These are phyloP conservation scores for Batrachochytrium dendrobatidis DNA, from an alignment of 371 early-diverging fungal genomes.

Conservation along the genomic window DNA sequence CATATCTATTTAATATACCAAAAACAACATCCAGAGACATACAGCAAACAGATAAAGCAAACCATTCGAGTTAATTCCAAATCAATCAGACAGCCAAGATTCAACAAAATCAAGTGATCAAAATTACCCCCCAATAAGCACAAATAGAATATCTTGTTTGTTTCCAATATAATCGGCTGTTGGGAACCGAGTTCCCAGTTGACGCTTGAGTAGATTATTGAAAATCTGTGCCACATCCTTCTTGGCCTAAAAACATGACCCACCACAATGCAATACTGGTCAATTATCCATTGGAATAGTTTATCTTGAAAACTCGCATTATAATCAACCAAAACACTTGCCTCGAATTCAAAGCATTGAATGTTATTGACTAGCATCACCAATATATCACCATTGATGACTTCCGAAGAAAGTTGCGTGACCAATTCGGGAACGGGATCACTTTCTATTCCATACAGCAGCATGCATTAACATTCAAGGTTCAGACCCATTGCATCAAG, in stretches of 20 bases:
- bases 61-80: no score
- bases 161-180: constrained; percentile 90
- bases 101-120: constrained; percentile 5
- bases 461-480: background rate
- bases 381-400: constrained; percentile 82
- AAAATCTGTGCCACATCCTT: constrained; percentile 97
- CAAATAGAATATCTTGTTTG: constrained; percentile 65
- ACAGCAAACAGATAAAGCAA: no score
- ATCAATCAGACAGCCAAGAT: no score
- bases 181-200: constrained; percentile 89
- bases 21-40: no score
- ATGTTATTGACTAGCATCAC: constrained; percentile 78
- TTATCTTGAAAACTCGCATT: background rate
- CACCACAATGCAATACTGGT: constrained; percentile 2
- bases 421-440: constrained; percentile 89
- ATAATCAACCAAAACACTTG: constrained; percentile 13
- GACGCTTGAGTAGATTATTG: constrained; percentile 88
- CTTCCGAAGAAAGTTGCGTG: constrained; percentile 89
- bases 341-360: constrained; percentile 88
- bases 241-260: constrained; percentile 76
- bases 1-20: constrained; percentile 67
- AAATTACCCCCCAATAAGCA: constrained; percentile 69
- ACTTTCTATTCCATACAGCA: constrained; percentile 41
- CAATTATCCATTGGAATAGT: constrained; percentile 2
- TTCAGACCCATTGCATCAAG: background rate